These are phyloP conservation scores for Saturnispora kantuleensis DNA, from an alignment of 805 yeast genomes.

Conservation along the genomic window DNA sequence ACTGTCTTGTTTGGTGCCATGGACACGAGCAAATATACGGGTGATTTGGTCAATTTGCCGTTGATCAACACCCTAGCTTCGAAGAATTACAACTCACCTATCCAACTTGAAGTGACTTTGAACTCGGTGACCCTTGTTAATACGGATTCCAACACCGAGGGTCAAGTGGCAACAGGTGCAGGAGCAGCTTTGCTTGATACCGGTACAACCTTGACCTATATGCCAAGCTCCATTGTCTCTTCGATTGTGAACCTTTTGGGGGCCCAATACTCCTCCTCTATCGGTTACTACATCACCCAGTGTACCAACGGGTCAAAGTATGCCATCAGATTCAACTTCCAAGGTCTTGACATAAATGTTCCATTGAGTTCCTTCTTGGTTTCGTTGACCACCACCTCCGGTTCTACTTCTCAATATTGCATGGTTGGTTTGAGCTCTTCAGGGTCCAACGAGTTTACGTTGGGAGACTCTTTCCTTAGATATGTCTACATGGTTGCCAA, in stretches of 20 bases:
- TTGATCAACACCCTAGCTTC: slow-evolving; percentile 33
- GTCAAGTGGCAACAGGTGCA: slow-evolving; percentile 19
- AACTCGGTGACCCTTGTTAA: slow-evolving; percentile 25
- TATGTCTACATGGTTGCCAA: slow-evolving; percentile 48
- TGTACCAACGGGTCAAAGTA: slow-evolving; percentile 29
- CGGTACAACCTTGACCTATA: slow-evolving; percentile 43
- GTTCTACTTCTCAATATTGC: slow-evolving; percentile 28
- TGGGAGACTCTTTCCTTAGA: slow-evolving; percentile 50
- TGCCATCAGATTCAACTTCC: slow-evolving; percentile 39
- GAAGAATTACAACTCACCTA: slow-evolving; percentile 30
- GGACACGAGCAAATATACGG: slow-evolving; percentile 52
- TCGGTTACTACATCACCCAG: slow-evolving; percentile 37
- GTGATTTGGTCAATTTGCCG: slow-evolving; percentile 42
- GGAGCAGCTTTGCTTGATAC: slow-evolving; percentile 43
- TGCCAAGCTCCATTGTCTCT: slow-evolving; percentile 29
- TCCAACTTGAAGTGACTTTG: slow-evolving; percentile 40
- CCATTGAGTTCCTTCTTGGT: slow-evolving; percentile 31
- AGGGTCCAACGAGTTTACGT: slow-evolving; percentile 28
- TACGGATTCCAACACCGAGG: slow-evolving; percentile 11
- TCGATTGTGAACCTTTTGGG: slow-evolving; percentile 24
- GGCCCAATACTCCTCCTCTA: slow-evolving; percentile 32
- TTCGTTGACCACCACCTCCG: slow-evolving; percentile 14
- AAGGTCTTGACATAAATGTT: slow-evolving; percentile 42
- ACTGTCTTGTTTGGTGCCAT: slow-evolving; percentile 63
- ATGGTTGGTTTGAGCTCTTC: slow-evolving; percentile 32